Evolutionary conservation across 2,329 filamentous ascomycete species (phyloP).

Genomic region (Cladobotryum mycophilum): DNA sequence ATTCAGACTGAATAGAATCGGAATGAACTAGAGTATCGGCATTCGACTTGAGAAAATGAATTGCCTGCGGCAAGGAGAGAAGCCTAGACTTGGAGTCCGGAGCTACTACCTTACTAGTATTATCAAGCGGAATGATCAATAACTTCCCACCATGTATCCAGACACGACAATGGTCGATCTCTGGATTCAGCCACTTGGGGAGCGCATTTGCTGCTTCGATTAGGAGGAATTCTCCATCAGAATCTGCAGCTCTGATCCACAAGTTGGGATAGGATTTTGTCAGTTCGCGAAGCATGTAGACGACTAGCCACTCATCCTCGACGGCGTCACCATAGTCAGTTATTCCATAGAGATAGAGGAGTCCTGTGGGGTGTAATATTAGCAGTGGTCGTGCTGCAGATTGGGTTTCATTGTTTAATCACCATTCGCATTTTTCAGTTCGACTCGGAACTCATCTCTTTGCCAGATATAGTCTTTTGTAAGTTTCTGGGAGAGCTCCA

Average conservation of each 20-base stretch:
- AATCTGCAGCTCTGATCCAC: constrained; percentile 80
- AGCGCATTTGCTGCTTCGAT: constrained; percentile 86
- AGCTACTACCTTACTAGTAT: constrained; percentile 17
- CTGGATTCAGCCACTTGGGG: constrained; percentile 86
- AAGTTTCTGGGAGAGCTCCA: constrained; percentile 54
- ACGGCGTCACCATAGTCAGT: constrained; percentile 92
- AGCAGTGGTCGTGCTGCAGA: too few species aligned
- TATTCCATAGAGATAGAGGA: constrained; percentile 63
- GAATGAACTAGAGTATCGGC: constrained; percentile 62
- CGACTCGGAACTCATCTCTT: constrained; percentile 70
- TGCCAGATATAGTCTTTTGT: constrained; percentile 95
- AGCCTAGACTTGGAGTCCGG: not conserved
- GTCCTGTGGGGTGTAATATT: not conserved
- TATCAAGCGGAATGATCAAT: constrained; percentile 59
- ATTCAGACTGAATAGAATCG: constrained; percentile 72
- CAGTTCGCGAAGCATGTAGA: constrained; percentile 79
- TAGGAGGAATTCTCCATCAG: constrained; percentile 90
- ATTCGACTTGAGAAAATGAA: constrained; percentile 50
- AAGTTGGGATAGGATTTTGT: constrained; percentile 64
- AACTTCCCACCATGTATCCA: constrained; percentile 81
- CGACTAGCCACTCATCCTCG: constrained; percentile 95
- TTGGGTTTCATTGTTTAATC: constrained; percentile 16
- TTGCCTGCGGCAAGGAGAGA: constrained; percentile 60
- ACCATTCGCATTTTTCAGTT: constrained; percentile 55
- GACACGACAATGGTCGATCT: constrained; percentile 78